Conservation (phyloP, 495 filamentous ascomycete species). For the Staphylotrichum longicolle region DNA sequence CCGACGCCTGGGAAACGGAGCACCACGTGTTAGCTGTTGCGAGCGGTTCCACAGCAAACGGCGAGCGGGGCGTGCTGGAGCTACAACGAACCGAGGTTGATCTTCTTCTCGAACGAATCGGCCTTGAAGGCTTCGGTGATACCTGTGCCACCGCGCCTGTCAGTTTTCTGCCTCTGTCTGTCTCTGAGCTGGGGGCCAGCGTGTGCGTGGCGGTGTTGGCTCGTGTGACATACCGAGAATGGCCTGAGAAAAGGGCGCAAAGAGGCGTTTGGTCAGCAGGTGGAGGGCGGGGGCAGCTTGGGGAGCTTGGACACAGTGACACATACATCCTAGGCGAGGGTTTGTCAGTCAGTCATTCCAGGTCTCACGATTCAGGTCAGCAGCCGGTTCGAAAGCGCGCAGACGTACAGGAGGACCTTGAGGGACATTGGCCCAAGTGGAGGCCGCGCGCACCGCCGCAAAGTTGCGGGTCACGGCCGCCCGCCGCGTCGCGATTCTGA, state of each 20-base stretch:
- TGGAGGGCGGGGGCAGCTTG: neutral
- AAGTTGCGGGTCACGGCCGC: conserved; percentile 40
- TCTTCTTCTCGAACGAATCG: conserved; percentile 86
- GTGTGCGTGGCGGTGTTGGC: too few species aligned
- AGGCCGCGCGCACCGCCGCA: conserved; percentile 64
- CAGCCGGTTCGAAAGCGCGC: conserved; percentile 17
- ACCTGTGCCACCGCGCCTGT: conserved; percentile 47
- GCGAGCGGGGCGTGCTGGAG: neutral
- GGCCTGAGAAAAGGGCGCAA: conserved; percentile 50
- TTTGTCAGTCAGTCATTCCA: conserved; percentile 28
- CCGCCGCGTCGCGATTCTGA: conserved; percentile 37
- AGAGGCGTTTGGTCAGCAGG: conserved; percentile 26
- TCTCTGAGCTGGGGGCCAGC: neutral
- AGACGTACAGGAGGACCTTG: conserved; percentile 87
- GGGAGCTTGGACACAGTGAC: conserved; percentile 23
- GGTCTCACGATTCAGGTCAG: conserved; percentile 9
- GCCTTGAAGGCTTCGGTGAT: conserved; percentile 99
- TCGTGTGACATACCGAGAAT: conserved; percentile 62
- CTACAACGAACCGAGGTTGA: conserved; percentile 72
- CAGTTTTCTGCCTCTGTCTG: conserved; percentile 5
- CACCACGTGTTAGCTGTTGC: conserved; percentile 28
- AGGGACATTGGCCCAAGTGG: conserved; percentile 84
- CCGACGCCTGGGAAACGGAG: conserved; percentile 57
- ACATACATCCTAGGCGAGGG: conserved; percentile 57
- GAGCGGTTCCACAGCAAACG: neutral